Conservation (phyloP, 2,329 filamentous ascomycete genomes). For the Lecanosticta acicola region DNA sequence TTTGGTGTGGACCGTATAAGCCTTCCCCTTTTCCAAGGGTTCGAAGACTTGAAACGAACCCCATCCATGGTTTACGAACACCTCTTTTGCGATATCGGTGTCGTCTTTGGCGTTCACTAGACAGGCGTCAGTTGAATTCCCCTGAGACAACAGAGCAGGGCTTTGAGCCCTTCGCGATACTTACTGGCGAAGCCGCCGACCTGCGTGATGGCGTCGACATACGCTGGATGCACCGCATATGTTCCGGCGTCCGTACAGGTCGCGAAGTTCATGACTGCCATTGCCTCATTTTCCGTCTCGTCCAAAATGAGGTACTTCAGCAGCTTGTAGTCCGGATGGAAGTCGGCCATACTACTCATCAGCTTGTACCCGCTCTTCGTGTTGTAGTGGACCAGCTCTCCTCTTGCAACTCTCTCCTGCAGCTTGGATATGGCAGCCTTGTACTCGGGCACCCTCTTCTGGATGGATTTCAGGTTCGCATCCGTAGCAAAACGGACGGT, state of each 20-base stretch:
- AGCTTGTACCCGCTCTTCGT: slow-evolving; percentile 7
- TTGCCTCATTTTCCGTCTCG: slow-evolving; percentile 4
- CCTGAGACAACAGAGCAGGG: too few species aligned
- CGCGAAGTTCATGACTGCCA: slow-evolving; percentile 1
- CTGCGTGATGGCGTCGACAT: slow-evolving; percentile 36
- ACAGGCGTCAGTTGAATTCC: too few species aligned
- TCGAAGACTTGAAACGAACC: slow-evolving; percentile 15
- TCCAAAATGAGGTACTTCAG: slow-evolving; percentile 2
- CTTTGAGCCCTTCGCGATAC: too few species aligned
- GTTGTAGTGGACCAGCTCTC: slow-evolving; percentile 3
- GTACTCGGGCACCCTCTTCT: neutral
- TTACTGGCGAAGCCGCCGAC: slow-evolving; percentile 21
- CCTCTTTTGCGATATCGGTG: slow-evolving; percentile 26
- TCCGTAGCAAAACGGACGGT: slow-evolving; percentile 4
- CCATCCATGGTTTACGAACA: slow-evolving; percentile 35
- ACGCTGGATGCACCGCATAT: neutral
- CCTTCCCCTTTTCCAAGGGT: neutral
- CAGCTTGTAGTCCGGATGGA: slow-evolving; percentile 6
- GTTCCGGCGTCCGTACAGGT: too few species aligned
- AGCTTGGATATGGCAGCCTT: neutral
- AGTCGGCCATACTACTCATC: slow-evolving; percentile 6
- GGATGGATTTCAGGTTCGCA: neutral
- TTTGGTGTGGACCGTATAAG: slow-evolving; percentile 5
- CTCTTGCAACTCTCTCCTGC: neutral
- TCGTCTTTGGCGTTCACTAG: slow-evolving; percentile 24